Evolutionary conservation across 768 basidiomycete genomes (phyloP).

Genomic region (Lactarius sp.): DNA sequence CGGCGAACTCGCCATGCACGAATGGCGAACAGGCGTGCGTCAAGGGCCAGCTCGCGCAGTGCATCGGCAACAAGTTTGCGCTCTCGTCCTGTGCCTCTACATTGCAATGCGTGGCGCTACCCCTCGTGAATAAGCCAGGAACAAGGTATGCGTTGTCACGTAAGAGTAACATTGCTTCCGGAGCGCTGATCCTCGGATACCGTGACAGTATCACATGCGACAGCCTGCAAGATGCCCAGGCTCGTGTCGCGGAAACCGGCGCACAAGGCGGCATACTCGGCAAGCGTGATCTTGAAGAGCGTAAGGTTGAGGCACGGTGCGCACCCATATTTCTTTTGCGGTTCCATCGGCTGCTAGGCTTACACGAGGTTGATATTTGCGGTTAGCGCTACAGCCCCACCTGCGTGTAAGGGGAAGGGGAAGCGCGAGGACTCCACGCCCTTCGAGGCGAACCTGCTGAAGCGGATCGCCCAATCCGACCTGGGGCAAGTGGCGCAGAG

Average conservation of each 20-base stretch:
- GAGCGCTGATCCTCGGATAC: neutral
- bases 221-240: slow-evolving; percentile 26
- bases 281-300: slow-evolving; percentile 8
- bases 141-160: slow-evolving; percentile 27
- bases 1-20: slow-evolving; percentile 33
- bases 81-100: slow-evolving; percentile 16
- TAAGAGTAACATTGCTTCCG: neutral
- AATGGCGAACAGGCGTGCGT: slow-evolving; percentile 31
- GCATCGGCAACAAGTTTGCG: slow-evolving; percentile 25
- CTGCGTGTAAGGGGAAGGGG: slow-evolving; percentile 16
- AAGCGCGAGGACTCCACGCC: slow-evolving; percentile 21
- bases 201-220: slow-evolving; percentile 29
- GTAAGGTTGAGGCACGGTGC: neutral
- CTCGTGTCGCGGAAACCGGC: slow-evolving; percentile 28
- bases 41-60: slow-evolving; percentile 24
- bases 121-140: slow-evolving; percentile 32
- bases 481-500: slow-evolving; percentile 36
- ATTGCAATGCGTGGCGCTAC: slow-evolving; percentile 29
- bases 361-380: neutral
- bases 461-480: slow-evolving; percentile 36
- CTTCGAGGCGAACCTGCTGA: neutral
- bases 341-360: neutral
- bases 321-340: neutral
- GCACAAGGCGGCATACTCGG: slow-evolving; percentile 30
- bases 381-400: neutral